Base-by-base conservation (phyloP, 1,284 basidiomycete genomes). In the Sporisorium scitamineum region DNA sequence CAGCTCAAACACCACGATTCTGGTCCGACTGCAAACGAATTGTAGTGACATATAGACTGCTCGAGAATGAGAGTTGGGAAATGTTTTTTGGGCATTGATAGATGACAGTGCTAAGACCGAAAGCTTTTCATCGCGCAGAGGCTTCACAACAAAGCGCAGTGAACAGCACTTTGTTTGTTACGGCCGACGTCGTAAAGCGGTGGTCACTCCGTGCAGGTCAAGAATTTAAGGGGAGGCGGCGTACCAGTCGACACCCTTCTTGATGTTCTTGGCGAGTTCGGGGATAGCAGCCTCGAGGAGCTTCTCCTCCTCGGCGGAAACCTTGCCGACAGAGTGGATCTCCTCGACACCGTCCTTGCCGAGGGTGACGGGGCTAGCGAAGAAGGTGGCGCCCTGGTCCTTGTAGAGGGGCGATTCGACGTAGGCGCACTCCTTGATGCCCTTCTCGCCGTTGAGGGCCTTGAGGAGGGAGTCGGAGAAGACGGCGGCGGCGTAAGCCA, bases 361-460 rank as follows among this genome's bases (percentile, higher is more conserved):
- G 54, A 85, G 79, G 44, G 77, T 81, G 58, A 85, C 66, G 57
- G 78, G 79, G 59, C 70, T 73, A 52, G 82, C 81, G 68, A 85
- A 85, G 82, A 84, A 85, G 58, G 89, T 89, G 54, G 90, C 92
- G 68, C 94, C 92, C 67, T 87, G 88, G 74, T 85, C 82, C 79
- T 89, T 87, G 87, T 95, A 94, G 20, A 94, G 90, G 53, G 89
- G 87, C 79, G 94, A 90, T 86, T 93, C 90, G 81, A 97, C 93
- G 83, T 92, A 97, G 71, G 91, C 92, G 34, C 95, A 95, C 41
- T 91, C 90, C 66, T 93, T 87, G 80, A 97, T 90, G 69, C 93
- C 93, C 86, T 91, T 91, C 88, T 95, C 93, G 81, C 95, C 95
- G 76, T 91, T 91, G 78, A 94, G 71, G n/a, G 94, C 95, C 62